These are phyloP conservation scores for Penicillium chermesinum DNA, from an alignment of 495 filamentous ascomycete genomes.

Conservation along the genomic window DNA sequence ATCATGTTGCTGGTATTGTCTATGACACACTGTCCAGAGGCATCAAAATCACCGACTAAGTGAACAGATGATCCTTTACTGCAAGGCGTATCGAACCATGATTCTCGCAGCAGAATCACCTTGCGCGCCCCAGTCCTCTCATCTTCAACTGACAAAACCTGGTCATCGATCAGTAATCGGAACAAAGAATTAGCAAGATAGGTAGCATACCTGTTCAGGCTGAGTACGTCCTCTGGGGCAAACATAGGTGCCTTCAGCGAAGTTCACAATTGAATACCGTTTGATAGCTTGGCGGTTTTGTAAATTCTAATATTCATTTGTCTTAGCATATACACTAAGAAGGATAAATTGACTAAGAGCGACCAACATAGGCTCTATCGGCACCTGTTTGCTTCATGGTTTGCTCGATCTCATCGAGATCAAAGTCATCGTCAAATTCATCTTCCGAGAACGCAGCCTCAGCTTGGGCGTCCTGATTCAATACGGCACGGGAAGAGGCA, in stretches of 20 bases:
- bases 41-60: conserved; percentile 73
- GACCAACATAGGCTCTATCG: conserved; percentile 37
- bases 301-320: conserved; percentile 38
- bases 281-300: conserved; percentile 68
- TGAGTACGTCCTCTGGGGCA: conserved; percentile 54
- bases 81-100: conserved; percentile 77
- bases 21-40: conserved; percentile 60
- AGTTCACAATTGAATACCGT: conserved; percentile 71
- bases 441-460: conserved; percentile 28
- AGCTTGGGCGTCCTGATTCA: conserved; percentile 3
- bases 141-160: conserved; percentile 73
- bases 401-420: conserved; percentile 41
- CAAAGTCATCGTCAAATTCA: conserved; percentile 44
- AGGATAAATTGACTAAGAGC: conserved; percentile 31
- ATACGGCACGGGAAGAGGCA: not conserved
- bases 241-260: conserved; percentile 60
- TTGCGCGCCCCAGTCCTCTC: conserved; percentile 61
- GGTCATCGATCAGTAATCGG: conserved; percentile 22
- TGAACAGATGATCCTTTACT: conserved; percentile 72
- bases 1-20: conserved; percentile 78
- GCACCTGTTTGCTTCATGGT: conserved; percentile 35
- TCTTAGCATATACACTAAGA: conserved; percentile 39
- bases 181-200: not conserved
- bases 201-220: conserved; percentile 62
- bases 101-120: conserved; percentile 71